Base-by-base conservation (phyloP, 306 rosid genomes). In the Ochetophila trinervis region DNA sequence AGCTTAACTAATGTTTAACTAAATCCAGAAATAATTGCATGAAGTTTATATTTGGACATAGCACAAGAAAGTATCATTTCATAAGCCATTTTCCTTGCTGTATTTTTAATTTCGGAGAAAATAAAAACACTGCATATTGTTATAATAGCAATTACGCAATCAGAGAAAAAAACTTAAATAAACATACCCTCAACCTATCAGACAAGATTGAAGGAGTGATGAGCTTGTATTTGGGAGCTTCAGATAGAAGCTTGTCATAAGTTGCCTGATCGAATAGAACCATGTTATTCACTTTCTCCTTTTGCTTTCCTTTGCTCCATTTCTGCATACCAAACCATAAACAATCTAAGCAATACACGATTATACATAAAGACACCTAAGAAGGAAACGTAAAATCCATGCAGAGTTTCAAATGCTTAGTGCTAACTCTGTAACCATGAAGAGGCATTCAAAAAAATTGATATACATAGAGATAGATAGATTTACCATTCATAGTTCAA, bases 261-360 rank as follows among this genome's bases (percentile, higher is more conserved):
- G 79, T 74, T 5, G 60, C 79, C 70, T 54, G 74, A 8, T 74
- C 74, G 53, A 74, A 74, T 34, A 74, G 42, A 15, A 74, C 74
- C 79, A 67, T 74, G 69, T 74, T 74, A 74, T 74, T 74, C 12
- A 74, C 79, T 58, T 74, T 68, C 65, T 74, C 79, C 65, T 74
- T 74, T 62, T 67, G 79, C 69, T 74, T 74, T 9, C 79, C 79
- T 53, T 74, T 74, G 49, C 79, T 74, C 70, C 74, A 74, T 53
- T 74, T 61, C 79, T 74, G 34, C 71, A 66, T 5, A 66, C 19
- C 35, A 12, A 20, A 53, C 53, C 27, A 11, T 15, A 65, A 53
- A 35, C 30, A 49, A 32, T 27, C 16, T 23, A 0, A 63, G 30
- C 9, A n/a, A 50, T 18, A 32, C 5, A 30, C 8, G 27, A 9